These are phyloP conservation scores for Alternaria panax DNA, from an alignment of 2,329 filamentous ascomycete genomes.

Conservation along the genomic window DNA sequence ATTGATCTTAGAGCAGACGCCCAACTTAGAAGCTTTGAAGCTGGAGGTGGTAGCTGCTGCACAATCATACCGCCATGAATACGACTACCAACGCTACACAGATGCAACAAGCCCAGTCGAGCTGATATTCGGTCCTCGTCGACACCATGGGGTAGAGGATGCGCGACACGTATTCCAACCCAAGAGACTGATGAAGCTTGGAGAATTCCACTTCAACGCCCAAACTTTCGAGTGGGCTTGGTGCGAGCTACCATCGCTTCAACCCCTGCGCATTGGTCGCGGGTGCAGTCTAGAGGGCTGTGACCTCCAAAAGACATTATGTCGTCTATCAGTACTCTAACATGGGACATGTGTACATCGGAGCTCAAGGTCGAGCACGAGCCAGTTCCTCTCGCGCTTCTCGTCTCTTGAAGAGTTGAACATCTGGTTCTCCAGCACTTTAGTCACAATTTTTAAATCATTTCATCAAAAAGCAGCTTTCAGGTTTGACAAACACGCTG, in stretches of 20 bases:
- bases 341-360: background rate
- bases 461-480: background rate
- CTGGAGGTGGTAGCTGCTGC: background rate
- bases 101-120: background rate
- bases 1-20: background rate
- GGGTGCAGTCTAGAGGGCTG: background rate
- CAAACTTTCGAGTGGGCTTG: background rate
- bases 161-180: background rate
- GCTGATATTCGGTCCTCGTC: background rate
- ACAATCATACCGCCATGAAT: too few relatives aligned
- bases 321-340: background rate
- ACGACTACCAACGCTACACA: background rate
- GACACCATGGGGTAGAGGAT: background rate
- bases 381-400: background rate
- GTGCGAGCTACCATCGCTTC: background rate
- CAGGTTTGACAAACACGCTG: background rate
- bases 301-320: background rate
- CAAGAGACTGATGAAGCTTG: conserved; percentile 3
- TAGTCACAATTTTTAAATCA: background rate
- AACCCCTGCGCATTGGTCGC: background rate
- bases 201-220: background rate
- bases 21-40: background rate
- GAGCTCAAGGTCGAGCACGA: background rate
- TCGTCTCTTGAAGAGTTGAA: background rate
- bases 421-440: background rate